Evolutionary conservation across 768 basidiomycete species (phyloP), one percentile per base, ranked within the genome.

Genomic region (Collybia sp.): DNA sequence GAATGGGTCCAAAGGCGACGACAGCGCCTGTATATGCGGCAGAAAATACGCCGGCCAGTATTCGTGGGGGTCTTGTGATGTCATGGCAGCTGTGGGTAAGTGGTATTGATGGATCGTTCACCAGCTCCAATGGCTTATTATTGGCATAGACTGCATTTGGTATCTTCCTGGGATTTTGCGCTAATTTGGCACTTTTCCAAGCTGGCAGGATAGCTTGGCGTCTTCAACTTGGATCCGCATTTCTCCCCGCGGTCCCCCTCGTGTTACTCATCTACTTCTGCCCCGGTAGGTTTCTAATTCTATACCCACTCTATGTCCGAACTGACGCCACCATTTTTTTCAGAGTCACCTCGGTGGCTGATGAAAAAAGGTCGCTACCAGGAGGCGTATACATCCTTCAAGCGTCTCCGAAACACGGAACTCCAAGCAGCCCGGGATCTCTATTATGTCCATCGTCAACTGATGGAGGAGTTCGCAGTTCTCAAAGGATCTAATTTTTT

Each of bases 61-160:
- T 97, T 46, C 82, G 93, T 55, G 93, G 93, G 46, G 92, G 83
- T 1, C 78, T 94, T 20, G 88, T 92, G 47, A 94, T 93, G 91
- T 86, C 80, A 58, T 94, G 93, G 90, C 88, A 91, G 63, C 73
- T 88, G 69, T 92, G 88, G 88, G 74, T 70, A 36, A 55, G 68
- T 62, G 43, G n/a, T n/a, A 12, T 48, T 17, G 33, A 19, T 20
- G 13, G 11, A 8, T 13, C 12, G 12, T 44, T 43, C 25, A 44
- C 20, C 35, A 33, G 44, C 39, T 32, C 43, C 25, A 50, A 17
- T 44, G 1, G 43, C 3, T 12, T 18, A 11, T 20, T 16, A n/a
- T 10, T 37, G 35, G 13, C 3, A 37, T 30, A 73, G 73, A 90
- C 88, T 2, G 88, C 87, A 0, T 91, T 91, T 56, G 90, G 90